A percentile compares a stretch with the other conserved stretches of the same genome.
These are phyloP conservation scores for Podospora pseudoanserina DNA, from an alignment of 495 filamentous ascomycete genomes.

Conservation along the genomic window DNA sequence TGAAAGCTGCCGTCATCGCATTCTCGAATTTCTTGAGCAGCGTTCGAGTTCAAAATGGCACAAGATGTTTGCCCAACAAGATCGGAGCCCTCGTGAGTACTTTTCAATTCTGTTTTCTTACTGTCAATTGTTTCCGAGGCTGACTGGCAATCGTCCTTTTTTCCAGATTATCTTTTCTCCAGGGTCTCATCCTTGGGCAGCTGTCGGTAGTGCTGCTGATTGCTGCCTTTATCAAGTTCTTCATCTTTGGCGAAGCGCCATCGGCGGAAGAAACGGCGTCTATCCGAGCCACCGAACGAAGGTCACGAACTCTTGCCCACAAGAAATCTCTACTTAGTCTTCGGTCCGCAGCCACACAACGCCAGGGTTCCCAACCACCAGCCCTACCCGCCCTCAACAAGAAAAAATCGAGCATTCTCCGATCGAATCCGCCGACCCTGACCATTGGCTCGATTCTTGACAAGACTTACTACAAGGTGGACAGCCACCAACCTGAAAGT, in stretches of 20 bases:
- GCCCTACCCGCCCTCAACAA: slow-evolving; percentile 54
- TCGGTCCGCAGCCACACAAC: slow-evolving; percentile 25
- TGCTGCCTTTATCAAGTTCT: slow-evolving; percentile 97
- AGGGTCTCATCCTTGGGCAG: slow-evolving; percentile 91
- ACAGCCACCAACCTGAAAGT: slow-evolving; percentile 96
- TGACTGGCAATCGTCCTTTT: slow-evolving; percentile 3
- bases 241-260: slow-evolving; percentile 95
- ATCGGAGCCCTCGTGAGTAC: slow-evolving; percentile 46
- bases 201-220: slow-evolving; percentile 85
- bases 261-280: slow-evolving; percentile 70
- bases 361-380: slow-evolving; percentile 32
- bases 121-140: slow-evolving; percentile 5
- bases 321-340: slow-evolving; percentile 63
- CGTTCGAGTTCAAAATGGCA: slow-evolving; percentile 23
- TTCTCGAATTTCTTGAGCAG: not conserved
- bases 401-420: slow-evolving; percentile 72
- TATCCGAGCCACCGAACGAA: slow-evolving; percentile 64
- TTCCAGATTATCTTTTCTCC: slow-evolving; percentile 77
- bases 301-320: slow-evolving; percentile 59
- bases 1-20: not conserved
- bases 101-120: not conserved
- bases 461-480: slow-evolving; percentile 97
- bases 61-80: slow-evolving; percentile 42
- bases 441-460: slow-evolving; percentile 87
- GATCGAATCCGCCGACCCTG: slow-evolving; percentile 54